Evolutionary conservation across 306 rosid species (phyloP).

Genomic region (Styphnolobium japonicum): DNA sequence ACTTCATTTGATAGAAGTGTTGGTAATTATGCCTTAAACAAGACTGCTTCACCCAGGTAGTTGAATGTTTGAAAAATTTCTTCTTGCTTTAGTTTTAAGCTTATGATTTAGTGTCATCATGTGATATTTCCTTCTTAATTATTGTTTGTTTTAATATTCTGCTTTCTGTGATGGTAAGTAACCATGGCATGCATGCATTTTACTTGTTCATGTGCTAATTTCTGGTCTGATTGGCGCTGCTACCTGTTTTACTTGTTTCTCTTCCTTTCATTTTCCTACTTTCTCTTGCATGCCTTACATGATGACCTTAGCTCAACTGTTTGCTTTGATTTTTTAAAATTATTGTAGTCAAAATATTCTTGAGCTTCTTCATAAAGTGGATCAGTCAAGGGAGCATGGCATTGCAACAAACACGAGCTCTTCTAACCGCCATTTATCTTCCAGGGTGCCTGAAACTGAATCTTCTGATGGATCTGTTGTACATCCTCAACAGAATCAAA

Average conservation of each 20-base stretch:
- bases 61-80: slow-evolving; percentile 17
- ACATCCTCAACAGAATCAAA: slow-evolving; percentile 55
- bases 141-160: neutral
- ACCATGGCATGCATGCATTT: neutral
- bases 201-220: neutral
- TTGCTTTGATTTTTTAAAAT: slow-evolving; percentile 30
- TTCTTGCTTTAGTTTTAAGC: neutral
- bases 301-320: slow-evolving; percentile 29
- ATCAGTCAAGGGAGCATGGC: slow-evolving; percentile 31
- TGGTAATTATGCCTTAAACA: slow-evolving; percentile 52
- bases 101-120: neutral
- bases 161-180: neutral
- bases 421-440: slow-evolving; percentile 53
- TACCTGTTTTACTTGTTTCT: neutral
- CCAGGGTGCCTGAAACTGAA: slow-evolving; percentile 67
- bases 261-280: neutral
- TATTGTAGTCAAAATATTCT: slow-evolving; percentile 67
- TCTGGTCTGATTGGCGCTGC: neutral
- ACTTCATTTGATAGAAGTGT: slow-evolving; percentile 54
- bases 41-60: slow-evolving; percentile 67
- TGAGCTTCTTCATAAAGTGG: slow-evolving; percentile 74
- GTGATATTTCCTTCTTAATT: neutral
- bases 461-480: slow-evolving; percentile 72
- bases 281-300: slow-evolving; percentile 10
- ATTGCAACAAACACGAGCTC: slow-evolving; percentile 49